Conservation (phyloP, 2,329 filamentous ascomycete species). For the Magnaporthiopsis rhizophila region DNA sequence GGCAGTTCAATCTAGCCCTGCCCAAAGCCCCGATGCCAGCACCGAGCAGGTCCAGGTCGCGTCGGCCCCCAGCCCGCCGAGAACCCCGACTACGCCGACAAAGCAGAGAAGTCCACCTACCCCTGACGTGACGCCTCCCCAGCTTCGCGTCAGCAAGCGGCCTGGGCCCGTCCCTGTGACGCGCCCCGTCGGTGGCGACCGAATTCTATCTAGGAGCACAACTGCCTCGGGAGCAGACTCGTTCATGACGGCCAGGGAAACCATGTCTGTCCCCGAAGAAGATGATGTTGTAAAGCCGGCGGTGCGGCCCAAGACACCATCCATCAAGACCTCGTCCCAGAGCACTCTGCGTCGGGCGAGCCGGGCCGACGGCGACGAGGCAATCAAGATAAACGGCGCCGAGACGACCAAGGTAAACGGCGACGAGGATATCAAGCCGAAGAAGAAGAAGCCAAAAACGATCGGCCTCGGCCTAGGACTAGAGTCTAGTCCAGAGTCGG, state of each 20-base stretch:
- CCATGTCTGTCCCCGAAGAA: slow-evolving; percentile 56
- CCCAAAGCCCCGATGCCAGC: slow-evolving; percentile 29
- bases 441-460: slow-evolving; percentile 22
- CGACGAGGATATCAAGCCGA: slow-evolving; percentile 7
- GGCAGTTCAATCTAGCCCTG: slow-evolving; percentile 32
- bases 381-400: slow-evolving; percentile 16
- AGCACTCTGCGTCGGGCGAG: neutral
- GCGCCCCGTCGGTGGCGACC: slow-evolving; percentile 32
- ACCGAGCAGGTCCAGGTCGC: slow-evolving; percentile 25
- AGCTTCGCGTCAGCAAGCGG: slow-evolving; percentile 29
- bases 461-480: slow-evolving; percentile 36
- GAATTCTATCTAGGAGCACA: slow-evolving; percentile 42
- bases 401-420: slow-evolving; percentile 16
- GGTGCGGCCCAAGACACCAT: slow-evolving; percentile 29
- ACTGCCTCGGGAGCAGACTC: slow-evolving; percentile 59
- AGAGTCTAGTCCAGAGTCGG: slow-evolving; percentile 30
- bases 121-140: slow-evolving; percentile 67
- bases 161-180: slow-evolving; percentile 35
- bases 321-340: slow-evolving; percentile 11
- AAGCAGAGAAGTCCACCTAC: slow-evolving; percentile 63
- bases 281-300: slow-evolving; percentile 36
- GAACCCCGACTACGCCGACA: slow-evolving; percentile 50
- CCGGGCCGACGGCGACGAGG: slow-evolving; percentile 17
- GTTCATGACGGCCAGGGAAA: slow-evolving; percentile 64
- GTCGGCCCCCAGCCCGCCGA: slow-evolving; percentile 12